Base-by-base conservation (phyloP, 2,329 filamentous ascomycete genomes). In the Paradendryphiella salina region DNA sequence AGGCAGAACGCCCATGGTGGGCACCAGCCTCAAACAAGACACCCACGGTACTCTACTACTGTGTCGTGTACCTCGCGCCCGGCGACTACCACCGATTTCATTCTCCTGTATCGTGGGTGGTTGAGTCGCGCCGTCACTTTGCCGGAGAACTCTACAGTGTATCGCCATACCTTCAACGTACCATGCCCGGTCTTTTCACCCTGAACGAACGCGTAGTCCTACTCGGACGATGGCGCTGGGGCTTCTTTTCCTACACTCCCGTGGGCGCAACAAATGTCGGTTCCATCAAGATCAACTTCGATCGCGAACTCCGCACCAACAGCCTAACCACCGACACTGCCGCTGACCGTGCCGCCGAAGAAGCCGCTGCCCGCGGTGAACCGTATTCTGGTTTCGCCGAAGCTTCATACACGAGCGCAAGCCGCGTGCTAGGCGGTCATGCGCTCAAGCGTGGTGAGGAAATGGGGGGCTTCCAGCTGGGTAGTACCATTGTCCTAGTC, bases 71-170 rank as follows among this genome's bases (percentile, higher is more conserved):
- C 76, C 85, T 99, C 35, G 94, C 95, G 0, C 94, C 94, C 0
- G 94, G 94, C 41, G 95, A 99, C 77, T 99, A 99, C 77, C 94
- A 99, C 77, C 89, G 93, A 59, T 99, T 97, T 79, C 95, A 99
- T 77, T 96, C 90, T 1, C 94, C 94, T 0, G 87, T 90, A 1
- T 88, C 90, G 63, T 99, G 94, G 94, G 91, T 99, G 13, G 94
- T 94, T 28, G 89, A 96, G 75, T 86, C 86, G 59, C 86, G 95
- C 35, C 89, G 94, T n/a, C 94, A 99, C 77, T 99, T 99, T 70
- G 92, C 94, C 0, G 94, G 94, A 50, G 95, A 99, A 74, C 81
- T 99, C 7, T 99, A 89, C 79, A 93, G 88, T 46, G 94, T 99
- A 4, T 96, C 90, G 0, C 94, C 94, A 0, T 99, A 96, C 74